Base-by-base conservation (phyloP, 208 protist genomes). In the Crithidia fasciculata region DNA sequence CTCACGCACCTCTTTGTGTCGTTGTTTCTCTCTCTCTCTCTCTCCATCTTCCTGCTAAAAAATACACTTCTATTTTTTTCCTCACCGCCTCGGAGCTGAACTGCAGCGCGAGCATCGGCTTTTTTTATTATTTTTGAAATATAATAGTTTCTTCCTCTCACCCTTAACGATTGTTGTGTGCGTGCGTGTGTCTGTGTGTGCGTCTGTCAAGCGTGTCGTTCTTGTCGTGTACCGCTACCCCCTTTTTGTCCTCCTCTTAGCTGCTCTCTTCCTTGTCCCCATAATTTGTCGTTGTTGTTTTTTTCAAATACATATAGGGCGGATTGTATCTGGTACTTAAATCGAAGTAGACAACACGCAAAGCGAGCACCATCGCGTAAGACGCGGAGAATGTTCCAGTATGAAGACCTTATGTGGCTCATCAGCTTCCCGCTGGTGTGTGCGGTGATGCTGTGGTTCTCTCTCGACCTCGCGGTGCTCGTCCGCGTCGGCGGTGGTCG, bases 401-500 rank as follows among this genome's bases (percentile, higher is more conserved):
- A 92, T 66, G 82, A 92, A 37, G 76, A 92, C 55, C 68, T 89
- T n/a, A 19, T 85, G 72, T 89, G 84, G 84, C 79, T 75, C 19
- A 82, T 86, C 67, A 84, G 74, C 47, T 89, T 89, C 56, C 87
- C 87, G 58, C 52, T 84, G 47, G 78, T 83, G 58, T 89, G 84
- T 49, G 80, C 72, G 54, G 59, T 89, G 52, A 81, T 83, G 61
- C 52, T 83, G 58, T 80, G 76, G 67, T 74, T 82, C 72, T 96
- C 91, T 6, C 87, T 96, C 19, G 83, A 76, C 18, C 65, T 94
- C 0, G 78, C 89, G 56, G 80, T 96, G 44, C 80, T 96, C 45
- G 82, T 87, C 41, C 83, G 89, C 19, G 80, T 85, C 13, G 82
- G 84, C 5, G 55, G 76, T 47, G 91, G 91, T 4, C 78, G 86